Evolutionary conservation across 1,139 yeast species (phyloP).

Genomic region (Sugiyamaella castrensis): DNA sequence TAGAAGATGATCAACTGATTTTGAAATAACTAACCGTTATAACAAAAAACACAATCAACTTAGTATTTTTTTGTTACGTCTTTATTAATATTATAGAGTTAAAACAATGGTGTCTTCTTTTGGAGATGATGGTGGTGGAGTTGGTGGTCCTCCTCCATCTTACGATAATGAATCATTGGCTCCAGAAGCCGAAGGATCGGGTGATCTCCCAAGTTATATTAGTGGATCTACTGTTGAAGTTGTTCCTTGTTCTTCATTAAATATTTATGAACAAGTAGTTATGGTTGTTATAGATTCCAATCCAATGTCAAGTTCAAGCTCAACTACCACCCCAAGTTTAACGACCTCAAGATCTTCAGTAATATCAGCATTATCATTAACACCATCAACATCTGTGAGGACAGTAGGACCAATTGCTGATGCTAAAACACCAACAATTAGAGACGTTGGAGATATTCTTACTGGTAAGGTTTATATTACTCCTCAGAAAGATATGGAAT

Average conservation of each 20-base stretch:
- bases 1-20: background rate
- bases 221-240: conserved; percentile 9
- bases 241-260: background rate
- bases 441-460: conserved; percentile 19
- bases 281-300: conserved; percentile 3
- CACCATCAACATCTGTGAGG: too few relatives aligned
- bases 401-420: too few relatives aligned
- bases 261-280: conserved; percentile 14
- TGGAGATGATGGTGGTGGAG: too few relatives aligned
- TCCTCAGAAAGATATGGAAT: conserved; percentile 17
- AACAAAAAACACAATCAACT: too few relatives aligned
- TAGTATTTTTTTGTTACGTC: background rate
- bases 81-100: too few relatives aligned
- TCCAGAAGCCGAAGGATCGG: too few relatives aligned
- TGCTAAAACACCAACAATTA: background rate
- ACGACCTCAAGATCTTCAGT: too few relatives aligned
- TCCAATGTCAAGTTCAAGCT: background rate
- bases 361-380: too few relatives aligned
- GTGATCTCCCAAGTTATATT: conserved; percentile 9
- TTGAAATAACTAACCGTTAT: background rate
- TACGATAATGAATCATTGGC: too few relatives aligned
- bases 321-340: too few relatives aligned
- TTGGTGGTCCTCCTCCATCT: too few relatives aligned
- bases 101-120: too few relatives aligned
- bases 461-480: conserved; percentile 18